A percentile compares a stretch with the other conserved stretches of the same genome.
Evolutionary conservation across 208 protist genomes (phyloP).

Genomic region (Trypanosomatidae sp.): DNA sequence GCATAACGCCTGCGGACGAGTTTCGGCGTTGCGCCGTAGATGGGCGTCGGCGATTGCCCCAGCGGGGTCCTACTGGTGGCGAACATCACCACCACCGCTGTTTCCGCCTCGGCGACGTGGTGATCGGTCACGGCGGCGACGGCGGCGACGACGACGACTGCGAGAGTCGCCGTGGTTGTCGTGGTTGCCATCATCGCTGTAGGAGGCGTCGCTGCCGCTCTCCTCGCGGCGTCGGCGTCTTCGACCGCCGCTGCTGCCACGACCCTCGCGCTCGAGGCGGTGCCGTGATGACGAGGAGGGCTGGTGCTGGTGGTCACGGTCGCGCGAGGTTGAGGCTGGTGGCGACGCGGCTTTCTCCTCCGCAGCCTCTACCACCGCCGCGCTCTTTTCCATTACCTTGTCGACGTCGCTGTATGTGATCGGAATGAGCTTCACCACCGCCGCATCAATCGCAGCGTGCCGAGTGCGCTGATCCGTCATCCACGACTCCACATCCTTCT

Average conservation of each 20-base stretch:
- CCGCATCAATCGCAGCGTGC: slow-evolving; percentile 49
- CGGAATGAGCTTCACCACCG: slow-evolving; percentile 49
- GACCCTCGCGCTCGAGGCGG: slow-evolving; percentile 3
- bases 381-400: slow-evolving; percentile 27
- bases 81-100: slow-evolving; percentile 2
- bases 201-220: background rate
- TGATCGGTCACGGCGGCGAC: slow-evolving; percentile 4
- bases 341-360: background rate
- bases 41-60: background rate
- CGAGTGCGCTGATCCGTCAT: slow-evolving; percentile 65
- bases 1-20: background rate
- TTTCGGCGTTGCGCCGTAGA: background rate
- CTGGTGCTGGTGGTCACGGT: slow-evolving; percentile 10
- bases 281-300: background rate
- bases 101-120: slow-evolving; percentile 1
- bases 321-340: background rate
- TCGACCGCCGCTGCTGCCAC: background rate
- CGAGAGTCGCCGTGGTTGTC: background rate
- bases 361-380: background rate
- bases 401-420: slow-evolving; percentile 48
- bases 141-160: slow-evolving; percentile 3
- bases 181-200: slow-evolving; percentile 5
- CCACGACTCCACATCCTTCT: slow-evolving; percentile 62
- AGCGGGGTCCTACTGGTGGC: background rate
- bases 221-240: slow-evolving; percentile 3